phyloP scores from a whole-genome alignment of 2,329 filamentous ascomycete genomes.

The Neofusicoccum sp. region DNA sequence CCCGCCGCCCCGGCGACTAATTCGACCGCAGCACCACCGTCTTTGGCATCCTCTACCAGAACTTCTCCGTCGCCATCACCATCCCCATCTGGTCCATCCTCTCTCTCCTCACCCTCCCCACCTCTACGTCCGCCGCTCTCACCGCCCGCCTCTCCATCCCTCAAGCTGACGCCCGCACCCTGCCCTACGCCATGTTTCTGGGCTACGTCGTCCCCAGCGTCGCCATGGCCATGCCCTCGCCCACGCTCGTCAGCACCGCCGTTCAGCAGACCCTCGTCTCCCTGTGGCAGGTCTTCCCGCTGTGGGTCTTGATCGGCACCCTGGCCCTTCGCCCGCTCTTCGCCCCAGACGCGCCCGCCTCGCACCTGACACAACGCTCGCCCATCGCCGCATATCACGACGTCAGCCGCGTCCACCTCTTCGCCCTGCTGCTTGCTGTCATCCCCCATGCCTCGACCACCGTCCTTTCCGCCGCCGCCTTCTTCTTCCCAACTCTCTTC shows the following conservation, averaged over 20 bases:
- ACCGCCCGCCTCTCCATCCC: neutral
- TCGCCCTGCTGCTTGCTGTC: conserved; percentile 9
- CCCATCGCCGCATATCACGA: neutral
- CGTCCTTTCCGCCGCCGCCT: neutral
- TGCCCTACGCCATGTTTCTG: neutral
- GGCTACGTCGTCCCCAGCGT: neutral
- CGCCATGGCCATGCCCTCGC: conserved; percentile 6
- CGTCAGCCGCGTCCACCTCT: neutral
- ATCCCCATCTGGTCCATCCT: conserved; percentile 7
- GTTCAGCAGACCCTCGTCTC: neutral
- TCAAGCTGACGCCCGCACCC: neutral
- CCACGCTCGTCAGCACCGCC: neutral
- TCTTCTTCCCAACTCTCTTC: neutral
- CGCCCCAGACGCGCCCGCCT: neutral
- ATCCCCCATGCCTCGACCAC: neutral
- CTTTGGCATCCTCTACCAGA: conserved; percentile 13
- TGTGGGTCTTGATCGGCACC: neutral
- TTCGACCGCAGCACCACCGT: neutral
- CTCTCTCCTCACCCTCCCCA: neutral
- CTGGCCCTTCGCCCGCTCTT: neutral
- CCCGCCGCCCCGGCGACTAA: neutral
- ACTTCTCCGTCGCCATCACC: conserved; percentile 11
- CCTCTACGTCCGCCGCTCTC: neutral
- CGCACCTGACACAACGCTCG: neutral
- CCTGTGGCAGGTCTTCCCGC: conserved; percentile 6